Conservation (phyloP, 2,329 filamentous ascomycete species). For the Talaromyces albobiverticillius region DNA sequence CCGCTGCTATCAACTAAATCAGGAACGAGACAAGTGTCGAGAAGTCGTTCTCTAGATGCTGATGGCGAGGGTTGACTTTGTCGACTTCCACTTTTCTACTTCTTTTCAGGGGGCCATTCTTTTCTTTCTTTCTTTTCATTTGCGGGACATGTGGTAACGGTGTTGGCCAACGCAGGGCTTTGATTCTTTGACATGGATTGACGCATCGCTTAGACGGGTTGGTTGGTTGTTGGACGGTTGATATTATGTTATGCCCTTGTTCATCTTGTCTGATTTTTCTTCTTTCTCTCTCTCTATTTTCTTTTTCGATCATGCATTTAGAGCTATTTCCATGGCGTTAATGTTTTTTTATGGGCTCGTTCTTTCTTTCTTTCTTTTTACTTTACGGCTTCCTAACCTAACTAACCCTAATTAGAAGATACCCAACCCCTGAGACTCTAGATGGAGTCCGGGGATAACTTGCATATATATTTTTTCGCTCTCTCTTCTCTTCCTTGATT, state of each 20-base stretch:
- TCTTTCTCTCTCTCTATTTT: no score
- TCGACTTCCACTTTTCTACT: not conserved
- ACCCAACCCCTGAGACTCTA: conserved; percentile 8
- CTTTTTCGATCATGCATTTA: no score
- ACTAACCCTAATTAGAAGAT: conserved; percentile 8
- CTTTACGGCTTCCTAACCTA: not conserved
- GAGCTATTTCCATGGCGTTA: not conserved
- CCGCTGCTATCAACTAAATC: conserved; percentile 24
- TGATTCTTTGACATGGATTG: not conserved
- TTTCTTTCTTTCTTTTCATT: not conserved
- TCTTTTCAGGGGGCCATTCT: not conserved
- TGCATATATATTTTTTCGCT: conserved; percentile 1
- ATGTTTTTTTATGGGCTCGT: not conserved
- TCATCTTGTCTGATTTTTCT: conserved; percentile 14
- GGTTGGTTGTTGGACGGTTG: not conserved
- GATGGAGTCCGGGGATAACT: conserved; percentile 5
- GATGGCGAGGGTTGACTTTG: conserved; percentile 16
- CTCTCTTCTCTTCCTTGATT: not conserved
- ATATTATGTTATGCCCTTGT: not conserved
- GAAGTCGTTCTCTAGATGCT: conserved; percentile 34
- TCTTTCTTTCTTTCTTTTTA: not conserved
- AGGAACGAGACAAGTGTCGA: conserved; percentile 21
- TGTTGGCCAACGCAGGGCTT: not conserved
- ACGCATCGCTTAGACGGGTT: not conserved
- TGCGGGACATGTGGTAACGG: not conserved